Evolutionary conservation across 192 early-diverging fungal species (phyloP), one percentile per base, ranked within the genome.

Genomic region (Entomortierella chlamydospora): DNA sequence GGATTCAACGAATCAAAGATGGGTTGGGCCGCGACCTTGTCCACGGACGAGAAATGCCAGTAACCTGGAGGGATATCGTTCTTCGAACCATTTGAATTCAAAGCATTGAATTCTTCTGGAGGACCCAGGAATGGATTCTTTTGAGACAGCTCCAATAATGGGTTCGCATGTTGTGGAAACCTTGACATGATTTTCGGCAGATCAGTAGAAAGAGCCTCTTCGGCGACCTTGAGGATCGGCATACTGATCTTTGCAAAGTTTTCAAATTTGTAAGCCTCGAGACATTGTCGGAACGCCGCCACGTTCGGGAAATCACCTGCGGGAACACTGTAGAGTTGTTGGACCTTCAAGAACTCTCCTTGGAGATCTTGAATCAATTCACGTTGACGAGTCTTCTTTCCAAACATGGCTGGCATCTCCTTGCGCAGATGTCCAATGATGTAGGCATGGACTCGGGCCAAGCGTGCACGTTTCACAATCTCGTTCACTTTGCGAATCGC

Each of bases 231-330:
- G 20, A 96, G 57, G 26, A 95, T 82, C 25, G 90, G 89, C 47
- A 87, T 82, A 53, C 89, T 91, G 47, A 95, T 79, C 67, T 88
- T 91, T 57, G 90, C 85, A 69, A 97, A 95, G 65, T 95, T 93
- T 41, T 94, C 93, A 26, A 95, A 86, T 57, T 95, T 92, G 71
- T 93, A 93, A 39, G 87, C 80, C 33, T 88, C 73, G 0, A 96
- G 81, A 39, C 89, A 91, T 50, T 87, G 80, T 56, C 87, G 86
- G 82, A 95, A 95, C n/a, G 79, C 83, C 13, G 89, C 86, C 12
- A 89, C 85, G 72, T 94, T 91, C n/a, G 95, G 95, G 57, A 97
- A 97, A 73, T 97, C 95, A 39, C 94, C 94, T 11, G 85, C 86
- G 1, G 93, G 87, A 34, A 97, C 84, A 60, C 91, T 91, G 82